Evolutionary conservation across 306 rosid genomes (phyloP).

Genomic region (Inga leiocalycina): DNA sequence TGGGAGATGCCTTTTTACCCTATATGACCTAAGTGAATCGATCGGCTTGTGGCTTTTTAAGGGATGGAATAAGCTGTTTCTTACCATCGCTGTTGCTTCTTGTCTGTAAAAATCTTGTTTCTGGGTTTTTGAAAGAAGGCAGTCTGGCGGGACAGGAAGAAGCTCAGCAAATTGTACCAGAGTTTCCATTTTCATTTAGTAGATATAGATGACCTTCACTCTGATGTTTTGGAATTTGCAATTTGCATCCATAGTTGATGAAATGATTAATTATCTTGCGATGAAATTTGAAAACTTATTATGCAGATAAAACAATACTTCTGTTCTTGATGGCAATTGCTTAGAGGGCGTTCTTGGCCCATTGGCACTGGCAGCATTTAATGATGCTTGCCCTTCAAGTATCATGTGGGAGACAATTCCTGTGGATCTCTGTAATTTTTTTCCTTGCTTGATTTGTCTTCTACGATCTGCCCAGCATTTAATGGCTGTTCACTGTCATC

Average conservation of each 20-base stretch:
- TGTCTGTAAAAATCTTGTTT: background rate
- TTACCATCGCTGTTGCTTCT: background rate
- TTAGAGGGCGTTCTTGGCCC: conserved; percentile 2
- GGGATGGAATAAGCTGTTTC: conserved; percentile 6
- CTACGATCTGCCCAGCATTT: background rate
- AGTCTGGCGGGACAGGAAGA: background rate
- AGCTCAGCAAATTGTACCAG: background rate
- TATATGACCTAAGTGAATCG: background rate
- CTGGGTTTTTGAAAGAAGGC: background rate
- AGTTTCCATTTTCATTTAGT: conserved; percentile 13
- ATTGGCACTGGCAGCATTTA: conserved; percentile 12
- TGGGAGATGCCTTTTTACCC: background rate
- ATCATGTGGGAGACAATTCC: background rate
- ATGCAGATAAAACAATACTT: background rate
- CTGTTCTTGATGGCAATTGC: conserved; percentile 13
- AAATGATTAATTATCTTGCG: conserved; percentile 7
- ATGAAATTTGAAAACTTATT: background rate
- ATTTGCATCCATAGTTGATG: conserved; percentile 1
- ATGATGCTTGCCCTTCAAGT: conserved; percentile 9
- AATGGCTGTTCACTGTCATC: background rate
- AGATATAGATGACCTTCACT: conserved; percentile 6
- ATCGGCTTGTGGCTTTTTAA: background rate
- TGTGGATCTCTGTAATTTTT: background rate
- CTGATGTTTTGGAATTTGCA: conserved; percentile 11
- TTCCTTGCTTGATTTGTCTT: conserved; percentile 12